Conservation (phyloP, 192 early-diverging fungal genomes). For the Umbelopsis sp. region DNA sequence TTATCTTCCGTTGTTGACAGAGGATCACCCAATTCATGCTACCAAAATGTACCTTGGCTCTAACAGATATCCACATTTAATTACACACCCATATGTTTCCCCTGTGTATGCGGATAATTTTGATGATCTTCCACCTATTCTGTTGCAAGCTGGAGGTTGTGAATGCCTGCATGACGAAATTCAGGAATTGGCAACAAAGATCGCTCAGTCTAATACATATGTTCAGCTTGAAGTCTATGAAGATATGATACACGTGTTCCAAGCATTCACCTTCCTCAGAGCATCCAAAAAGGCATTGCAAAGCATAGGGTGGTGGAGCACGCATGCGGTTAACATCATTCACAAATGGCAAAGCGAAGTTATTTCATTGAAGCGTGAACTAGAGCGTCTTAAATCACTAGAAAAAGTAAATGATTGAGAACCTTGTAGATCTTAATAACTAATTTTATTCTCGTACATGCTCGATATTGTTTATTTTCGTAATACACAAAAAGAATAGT, state of each 20-base stretch:
- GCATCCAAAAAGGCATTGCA: constrained; percentile 21
- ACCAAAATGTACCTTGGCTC: constrained; percentile 45
- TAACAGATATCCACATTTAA: constrained; percentile 27
- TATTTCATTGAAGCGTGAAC: not conserved
- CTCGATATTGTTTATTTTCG: not conserved
- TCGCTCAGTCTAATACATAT: constrained; percentile 17
- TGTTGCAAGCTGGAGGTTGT: constrained; percentile 56
- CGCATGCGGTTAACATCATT: constrained; percentile 4
- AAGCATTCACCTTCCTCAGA: constrained; percentile 31
- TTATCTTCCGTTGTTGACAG: constrained; percentile 35
- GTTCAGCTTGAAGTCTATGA: constrained; percentile 34
- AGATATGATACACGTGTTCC: constrained; percentile 40
- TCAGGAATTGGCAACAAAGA: constrained; percentile 18
- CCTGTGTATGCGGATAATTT: constrained; percentile 50
- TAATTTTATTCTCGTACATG: not conserved
- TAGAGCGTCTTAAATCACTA: not conserved
- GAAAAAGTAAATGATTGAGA: not conserved
- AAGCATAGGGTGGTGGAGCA: constrained; percentile 35
- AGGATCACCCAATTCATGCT: constrained; percentile 41
- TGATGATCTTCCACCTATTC: constrained; percentile 46
- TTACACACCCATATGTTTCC: constrained; percentile 55
- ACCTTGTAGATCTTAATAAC: too few relatives aligned
- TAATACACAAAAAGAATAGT: not conserved
- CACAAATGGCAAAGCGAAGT: constrained; percentile 10
- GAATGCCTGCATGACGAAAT: constrained; percentile 52